These are phyloP conservation scores for Metarhizium brunneum DNA, from an alignment of 2,329 filamentous ascomycete genomes.

Conservation along the genomic window DNA sequence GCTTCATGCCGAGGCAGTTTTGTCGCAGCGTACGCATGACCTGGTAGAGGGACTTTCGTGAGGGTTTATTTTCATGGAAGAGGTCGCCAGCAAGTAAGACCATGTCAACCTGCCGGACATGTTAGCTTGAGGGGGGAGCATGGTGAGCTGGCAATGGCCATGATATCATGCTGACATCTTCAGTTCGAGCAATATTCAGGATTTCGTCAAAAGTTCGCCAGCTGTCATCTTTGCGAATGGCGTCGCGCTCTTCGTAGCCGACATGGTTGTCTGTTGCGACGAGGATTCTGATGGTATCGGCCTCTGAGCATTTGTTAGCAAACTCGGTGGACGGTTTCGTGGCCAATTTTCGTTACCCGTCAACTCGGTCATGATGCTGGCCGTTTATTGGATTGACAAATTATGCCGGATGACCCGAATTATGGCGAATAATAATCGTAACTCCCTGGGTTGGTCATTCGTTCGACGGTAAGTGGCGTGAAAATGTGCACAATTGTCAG, in stretches of 20 bases:
- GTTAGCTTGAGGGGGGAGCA: background rate
- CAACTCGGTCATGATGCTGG: slow-evolving; percentile 5
- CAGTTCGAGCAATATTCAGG: slow-evolving; percentile 74
- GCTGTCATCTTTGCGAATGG: slow-evolving; percentile 91
- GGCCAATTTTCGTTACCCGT: slow-evolving; percentile 2
- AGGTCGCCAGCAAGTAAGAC: slow-evolving; percentile 88
- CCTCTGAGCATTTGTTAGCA: slow-evolving; percentile 22
- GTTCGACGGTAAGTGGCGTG: background rate
- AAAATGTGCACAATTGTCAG: background rate
- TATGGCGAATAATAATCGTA: background rate
- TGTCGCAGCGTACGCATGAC: slow-evolving; percentile 90
- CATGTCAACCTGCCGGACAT: slow-evolving; percentile 66
- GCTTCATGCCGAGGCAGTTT: slow-evolving; percentile 92
- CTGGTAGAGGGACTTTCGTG: slow-evolving; percentile 89
- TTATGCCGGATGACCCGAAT: slow-evolving; percentile 2
- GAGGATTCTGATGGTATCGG: slow-evolving; percentile 89
- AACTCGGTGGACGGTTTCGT: background rate
- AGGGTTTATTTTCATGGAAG: slow-evolving; percentile 97
- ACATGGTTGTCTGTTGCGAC: slow-evolving; percentile 97
- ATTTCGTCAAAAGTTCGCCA: slow-evolving; percentile 96
- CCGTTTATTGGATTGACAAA: background rate
- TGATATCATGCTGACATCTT: slow-evolving; percentile 49
- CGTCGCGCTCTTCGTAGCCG: slow-evolving; percentile 87
- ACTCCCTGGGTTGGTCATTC: no score
- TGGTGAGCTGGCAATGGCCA: background rate